phyloP scores from a whole-genome alignment of 345 rosid genomes.

The Citrus sp. region DNA sequence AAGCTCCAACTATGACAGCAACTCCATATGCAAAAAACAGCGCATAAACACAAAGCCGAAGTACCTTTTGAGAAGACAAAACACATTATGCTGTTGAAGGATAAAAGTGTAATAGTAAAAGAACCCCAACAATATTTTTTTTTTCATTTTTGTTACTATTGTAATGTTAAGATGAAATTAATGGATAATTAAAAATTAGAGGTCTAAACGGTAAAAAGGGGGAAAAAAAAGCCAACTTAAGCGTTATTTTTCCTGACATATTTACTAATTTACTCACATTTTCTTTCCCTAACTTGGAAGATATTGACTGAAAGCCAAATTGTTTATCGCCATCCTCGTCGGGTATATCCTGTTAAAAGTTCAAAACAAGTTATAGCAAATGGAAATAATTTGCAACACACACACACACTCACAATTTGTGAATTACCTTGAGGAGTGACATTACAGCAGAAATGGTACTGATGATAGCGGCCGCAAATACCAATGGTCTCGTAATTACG shows the following conservation, averaged over 20 bases:
- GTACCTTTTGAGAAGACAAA: slow-evolving; percentile 11
- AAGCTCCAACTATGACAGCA: slow-evolving; percentile 22
- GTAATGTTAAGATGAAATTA: too few species aligned
- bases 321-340: slow-evolving; percentile 33
- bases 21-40: slow-evolving; percentile 28
- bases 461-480: slow-evolving; percentile 32
- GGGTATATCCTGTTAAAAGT: slow-evolving; percentile 30
- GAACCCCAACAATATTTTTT: too few species aligned
- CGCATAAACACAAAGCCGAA: slow-evolving; percentile 29
- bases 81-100: too few species aligned
- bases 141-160: too few species aligned
- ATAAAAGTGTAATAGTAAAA: background rate
- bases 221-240: too few species aligned
- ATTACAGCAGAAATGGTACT: slow-evolving; percentile 30
- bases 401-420: background rate
- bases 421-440: slow-evolving; percentile 31
- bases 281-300: slow-evolving; percentile 26
- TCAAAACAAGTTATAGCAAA: background rate
- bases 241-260: background rate
- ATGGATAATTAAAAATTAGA: too few species aligned
- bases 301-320: slow-evolving; percentile 25
- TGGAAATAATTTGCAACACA: background rate
- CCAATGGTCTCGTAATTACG: slow-evolving; percentile 16
- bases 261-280: slow-evolving; percentile 13
- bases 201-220: too few species aligned